Evolutionary conservation across 306 rosid genomes (phyloP), one percentile per base, ranked within the genome.

Genomic region (Adenanthera pavonina): DNA sequence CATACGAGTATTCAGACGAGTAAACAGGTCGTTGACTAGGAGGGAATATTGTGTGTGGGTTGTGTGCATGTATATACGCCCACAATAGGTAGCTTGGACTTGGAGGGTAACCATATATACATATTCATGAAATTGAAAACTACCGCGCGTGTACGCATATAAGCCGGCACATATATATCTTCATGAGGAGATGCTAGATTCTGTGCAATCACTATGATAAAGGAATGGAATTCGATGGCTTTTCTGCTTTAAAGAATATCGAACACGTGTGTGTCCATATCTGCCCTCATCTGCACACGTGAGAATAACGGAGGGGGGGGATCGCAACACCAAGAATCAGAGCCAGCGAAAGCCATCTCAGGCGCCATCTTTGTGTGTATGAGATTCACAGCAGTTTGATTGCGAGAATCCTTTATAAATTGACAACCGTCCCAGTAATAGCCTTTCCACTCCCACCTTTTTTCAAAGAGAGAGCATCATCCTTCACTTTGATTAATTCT

Each of bases 391-490:
- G 88, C 74, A 47, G 69, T 87, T 25, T 83, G 88, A 77, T 77
- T 25, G 77, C 66, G 61, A 85, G 98, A 88, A 90, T 90, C 94
- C 80, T 65, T 81, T 85, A 81, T 85, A 78, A 88, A 89, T 90
- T 87, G 91, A 89, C 91, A 47, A 62, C 64, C 83, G 73, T 66
- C 69, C 13, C 46, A 47, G 53, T 84, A 70, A 69, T 49, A 5
- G 56, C 38, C 36, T 61, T 81, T 64, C 78, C 70, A 70, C 84
- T 82, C 88, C 30, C 30, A 25, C 30, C 30, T 25, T 25, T 25
- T 25, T 25, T 25, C 30, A 25, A 25, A 25, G 30, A 25, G 30
- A 25, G 30, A 1, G 30, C 30, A 86, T 78, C 75, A 81, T 62
- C 77, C 64, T 79, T 34, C 78, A 64, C 72, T 84, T 79, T 76